These are phyloP conservation scores for Spathaspora girioi DNA, from an alignment of 805 yeast genomes.

Conservation along the genomic window DNA sequence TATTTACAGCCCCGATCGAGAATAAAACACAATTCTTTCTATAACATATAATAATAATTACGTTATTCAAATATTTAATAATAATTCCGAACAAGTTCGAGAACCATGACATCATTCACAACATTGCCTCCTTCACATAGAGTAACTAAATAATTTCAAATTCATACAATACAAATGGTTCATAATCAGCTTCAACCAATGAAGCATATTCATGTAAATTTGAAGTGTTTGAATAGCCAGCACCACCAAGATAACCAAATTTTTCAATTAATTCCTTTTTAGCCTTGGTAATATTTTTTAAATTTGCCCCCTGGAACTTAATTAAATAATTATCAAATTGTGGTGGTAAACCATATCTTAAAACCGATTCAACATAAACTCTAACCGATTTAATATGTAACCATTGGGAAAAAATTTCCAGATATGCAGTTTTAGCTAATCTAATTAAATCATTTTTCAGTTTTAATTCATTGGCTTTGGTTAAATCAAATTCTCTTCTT, in stretches of 20 bases:
- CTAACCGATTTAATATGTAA: constrained; percentile 85
- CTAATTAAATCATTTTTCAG: constrained; percentile 75
- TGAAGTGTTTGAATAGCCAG: constrained; percentile 71
- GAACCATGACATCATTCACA: too few species aligned
- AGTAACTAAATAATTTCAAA: constrained; percentile 31
- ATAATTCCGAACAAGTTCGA: not conserved
- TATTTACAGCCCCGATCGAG: not conserved
- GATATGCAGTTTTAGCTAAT: constrained; percentile 83
- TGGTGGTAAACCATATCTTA: constrained; percentile 97
- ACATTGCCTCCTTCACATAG: too few species aligned
- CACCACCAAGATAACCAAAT: constrained; percentile 90
- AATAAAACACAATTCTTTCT: not conserved
- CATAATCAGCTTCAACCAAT: constrained; percentile 90
- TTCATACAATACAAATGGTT: constrained; percentile 88
- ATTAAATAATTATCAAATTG: constrained; percentile 60
- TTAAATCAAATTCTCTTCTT: constrained; percentile 75
- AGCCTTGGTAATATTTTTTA: constrained; percentile 47
- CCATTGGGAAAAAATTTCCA: constrained; percentile 84
- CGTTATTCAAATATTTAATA: not conserved
- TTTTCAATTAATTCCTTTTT: constrained; percentile 67
- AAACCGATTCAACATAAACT: constrained; percentile 85
- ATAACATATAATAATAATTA: not conserved
- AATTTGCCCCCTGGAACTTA: constrained; percentile 36
- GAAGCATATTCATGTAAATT: constrained; percentile 85
- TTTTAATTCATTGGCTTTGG: constrained; percentile 70